Percentiles rank a stretch among this genome's conserved stretches.
These are phyloP conservation scores for Podila epigama DNA, from an alignment of 192 early-diverging fungal species.

Conservation along the genomic window DNA sequence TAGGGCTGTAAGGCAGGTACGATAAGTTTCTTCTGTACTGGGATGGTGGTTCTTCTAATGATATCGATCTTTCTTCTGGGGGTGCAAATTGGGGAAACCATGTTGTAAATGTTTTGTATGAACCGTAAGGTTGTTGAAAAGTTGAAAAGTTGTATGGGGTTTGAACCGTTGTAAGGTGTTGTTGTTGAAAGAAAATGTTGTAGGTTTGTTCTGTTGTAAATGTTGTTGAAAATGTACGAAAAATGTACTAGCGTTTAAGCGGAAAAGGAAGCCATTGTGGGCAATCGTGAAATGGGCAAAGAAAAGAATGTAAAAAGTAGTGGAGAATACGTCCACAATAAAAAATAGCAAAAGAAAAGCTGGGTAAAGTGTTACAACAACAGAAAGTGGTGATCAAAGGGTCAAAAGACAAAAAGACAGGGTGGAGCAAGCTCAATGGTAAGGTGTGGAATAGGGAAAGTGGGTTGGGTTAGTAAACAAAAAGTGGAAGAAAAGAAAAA, in stretches of 20 bases:
- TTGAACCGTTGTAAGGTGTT: constrained; percentile 18
- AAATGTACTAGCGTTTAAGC: constrained; percentile 40
- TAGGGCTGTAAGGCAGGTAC: constrained; percentile 48
- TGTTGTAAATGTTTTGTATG: constrained; percentile 34
- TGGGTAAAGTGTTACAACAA: not conserved
- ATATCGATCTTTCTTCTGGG: constrained; percentile 35
- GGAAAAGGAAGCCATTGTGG: constrained; percentile 45
- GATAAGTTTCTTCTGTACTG: constrained; percentile 20
- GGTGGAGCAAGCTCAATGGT: too few relatives aligned
- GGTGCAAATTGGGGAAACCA: constrained; percentile 45
- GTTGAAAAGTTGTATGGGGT: constrained; percentile 25
- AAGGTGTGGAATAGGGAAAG: not conserved
- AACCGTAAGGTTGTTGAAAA: constrained; percentile 19
- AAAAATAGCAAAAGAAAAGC: not conserved
- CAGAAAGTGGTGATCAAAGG: not conserved
- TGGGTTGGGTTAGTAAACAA: not conserved
- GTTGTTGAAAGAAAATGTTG: constrained; percentile 13
- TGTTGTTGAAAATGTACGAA: constrained; percentile 33
- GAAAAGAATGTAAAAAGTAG: constrained; percentile 7
- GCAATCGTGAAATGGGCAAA: constrained; percentile 8
- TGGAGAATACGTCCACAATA: constrained; percentile 31
- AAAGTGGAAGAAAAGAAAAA: not conserved
- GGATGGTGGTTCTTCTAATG: constrained; percentile 14
- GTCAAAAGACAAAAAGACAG: not conserved
- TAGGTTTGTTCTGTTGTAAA: constrained; percentile 10